Base-by-base conservation (phyloP, 2,329 filamentous ascomycete species). In the Shiraia bambusicola region DNA sequence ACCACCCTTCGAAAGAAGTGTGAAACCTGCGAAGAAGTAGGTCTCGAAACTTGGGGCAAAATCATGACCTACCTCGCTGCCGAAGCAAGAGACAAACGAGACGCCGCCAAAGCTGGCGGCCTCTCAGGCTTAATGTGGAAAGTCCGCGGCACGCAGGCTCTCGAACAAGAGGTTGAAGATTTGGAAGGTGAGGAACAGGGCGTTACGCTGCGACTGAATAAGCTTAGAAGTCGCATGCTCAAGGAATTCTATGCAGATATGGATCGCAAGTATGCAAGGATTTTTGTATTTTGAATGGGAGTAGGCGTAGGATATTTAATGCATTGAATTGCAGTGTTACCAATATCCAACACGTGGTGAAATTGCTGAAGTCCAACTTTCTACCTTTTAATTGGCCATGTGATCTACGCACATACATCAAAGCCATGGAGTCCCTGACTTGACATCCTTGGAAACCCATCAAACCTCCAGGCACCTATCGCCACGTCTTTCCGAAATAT, bases 31-130 rank as follows among this genome's bases (percentile, higher is more conserved):
- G 77, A 95, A 5, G 74, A 80, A 43, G 82, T 86, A 2, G 88
- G 88, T 0, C 75, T 95, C 1, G 77, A 79, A 5, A 94, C 95
- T 63, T 95, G 91, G 91, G 79, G 79, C 33, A 78, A 76, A 19
- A 97, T 97, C 86, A 83, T 93, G 14, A 73, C 75, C 9, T 76
- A 77, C 42, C 75, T 94, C 33, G 80, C 74, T n/a, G 63, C 64
- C 15, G 60, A 79, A 17, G 71, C 69, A 37, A 75, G 56, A 8
- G 61, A 63, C 35, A 58, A 64, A 42, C 45, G 50, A 3, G 54
- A 61, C 22, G 31, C 38, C 2, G 61, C 56, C 10, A 56, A 54
- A 17, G 40, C 35, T 14, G 58, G 59, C 6, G 51, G 42, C 6
- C 16, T 62, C 9, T 49, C 34, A 15, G 48, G 50, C 6, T 30